Percentiles rank a stretch among this genome's conserved stretches.
phyloP scores from a whole-genome alignment of 306 rosid genomes.

The Prunus mume region DNA sequence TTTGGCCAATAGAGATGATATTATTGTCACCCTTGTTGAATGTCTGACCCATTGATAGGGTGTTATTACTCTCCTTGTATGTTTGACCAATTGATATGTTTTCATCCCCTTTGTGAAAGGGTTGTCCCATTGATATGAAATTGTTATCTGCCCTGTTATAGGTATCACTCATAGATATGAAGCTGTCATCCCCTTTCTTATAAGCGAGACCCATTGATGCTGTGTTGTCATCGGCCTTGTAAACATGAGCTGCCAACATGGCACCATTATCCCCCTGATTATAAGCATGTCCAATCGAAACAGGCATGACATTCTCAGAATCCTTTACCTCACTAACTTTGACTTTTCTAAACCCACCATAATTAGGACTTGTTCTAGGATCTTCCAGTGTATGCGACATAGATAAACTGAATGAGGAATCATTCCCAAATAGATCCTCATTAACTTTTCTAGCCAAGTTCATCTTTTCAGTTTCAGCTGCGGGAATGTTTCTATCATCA shows the following conservation, averaged over 20 bases:
- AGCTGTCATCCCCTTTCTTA: constrained; percentile 43
- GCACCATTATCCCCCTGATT: constrained; percentile 30
- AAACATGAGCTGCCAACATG: constrained; percentile 27
- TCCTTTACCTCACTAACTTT: constrained; percentile 72
- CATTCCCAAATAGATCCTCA: constrained; percentile 45
- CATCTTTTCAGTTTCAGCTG: constrained; percentile 34
- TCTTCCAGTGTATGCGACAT: constrained; percentile 49
- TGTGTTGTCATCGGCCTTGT: constrained; percentile 34
- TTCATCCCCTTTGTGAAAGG: constrained; percentile 37
- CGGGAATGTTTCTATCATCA: constrained; percentile 40
- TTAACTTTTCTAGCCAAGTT: constrained; percentile 45
- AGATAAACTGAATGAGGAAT: constrained; percentile 52
- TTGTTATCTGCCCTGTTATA: constrained; percentile 43
- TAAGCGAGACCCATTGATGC: constrained; percentile 40
- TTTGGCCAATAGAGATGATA: constrained; percentile 48
- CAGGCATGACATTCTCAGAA: constrained; percentile 45
- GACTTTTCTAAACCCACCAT: constrained; percentile 68
- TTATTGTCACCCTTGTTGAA: constrained; percentile 37
- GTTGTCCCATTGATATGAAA: constrained; percentile 50
- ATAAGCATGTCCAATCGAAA: constrained; percentile 40
- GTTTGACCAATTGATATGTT: constrained; percentile 24
- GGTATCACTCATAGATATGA: constrained; percentile 32
- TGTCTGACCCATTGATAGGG: constrained; percentile 32
- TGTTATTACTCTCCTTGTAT: constrained; percentile 31
- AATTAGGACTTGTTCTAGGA: constrained; percentile 43